Evolutionary conservation across 1,139 yeast genomes (phyloP).

Genomic region (Geotrichum phurueaensis): DNA sequence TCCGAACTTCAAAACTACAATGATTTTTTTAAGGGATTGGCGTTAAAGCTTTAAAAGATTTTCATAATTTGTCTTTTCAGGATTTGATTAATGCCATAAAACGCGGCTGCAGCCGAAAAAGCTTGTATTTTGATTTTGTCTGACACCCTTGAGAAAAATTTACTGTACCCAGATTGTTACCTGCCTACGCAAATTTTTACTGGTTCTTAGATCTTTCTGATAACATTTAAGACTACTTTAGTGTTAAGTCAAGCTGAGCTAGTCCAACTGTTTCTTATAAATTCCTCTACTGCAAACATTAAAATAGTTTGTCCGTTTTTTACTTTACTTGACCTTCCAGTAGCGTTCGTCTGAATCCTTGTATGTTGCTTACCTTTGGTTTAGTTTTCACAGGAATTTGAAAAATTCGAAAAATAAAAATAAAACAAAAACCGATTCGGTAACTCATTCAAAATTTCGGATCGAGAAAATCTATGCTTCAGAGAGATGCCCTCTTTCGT

Average conservation of each 20-base stretch:
- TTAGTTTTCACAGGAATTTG: neutral
- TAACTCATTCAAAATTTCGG: neutral
- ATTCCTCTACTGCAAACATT: neutral
- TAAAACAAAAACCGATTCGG: neutral
- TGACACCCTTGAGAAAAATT: too few relatives aligned
- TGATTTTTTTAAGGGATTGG: too few relatives aligned
- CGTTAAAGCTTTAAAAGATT: too few relatives aligned
- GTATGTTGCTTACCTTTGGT: neutral
- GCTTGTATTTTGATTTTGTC: too few relatives aligned
- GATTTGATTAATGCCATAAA: too few relatives aligned
- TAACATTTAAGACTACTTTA: neutral
- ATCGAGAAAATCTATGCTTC: neutral
- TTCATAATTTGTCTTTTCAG: too few relatives aligned
- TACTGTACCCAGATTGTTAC: too few relatives aligned
- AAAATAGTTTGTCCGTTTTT: neutral
- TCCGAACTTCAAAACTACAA: too few relatives aligned
- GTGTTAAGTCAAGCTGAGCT: neutral
- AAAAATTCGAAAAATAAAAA: neutral
- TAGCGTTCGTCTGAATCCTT: neutral
- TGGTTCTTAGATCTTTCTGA: neutral
- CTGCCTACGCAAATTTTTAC: neutral
- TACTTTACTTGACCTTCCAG: neutral
- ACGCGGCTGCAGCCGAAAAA: too few relatives aligned
- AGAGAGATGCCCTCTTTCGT: neutral
- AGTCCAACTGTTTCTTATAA: neutral